Base-by-base conservation (phyloP, 1,284 basidiomycete genomes). In the Vanrija humicola region DNA sequence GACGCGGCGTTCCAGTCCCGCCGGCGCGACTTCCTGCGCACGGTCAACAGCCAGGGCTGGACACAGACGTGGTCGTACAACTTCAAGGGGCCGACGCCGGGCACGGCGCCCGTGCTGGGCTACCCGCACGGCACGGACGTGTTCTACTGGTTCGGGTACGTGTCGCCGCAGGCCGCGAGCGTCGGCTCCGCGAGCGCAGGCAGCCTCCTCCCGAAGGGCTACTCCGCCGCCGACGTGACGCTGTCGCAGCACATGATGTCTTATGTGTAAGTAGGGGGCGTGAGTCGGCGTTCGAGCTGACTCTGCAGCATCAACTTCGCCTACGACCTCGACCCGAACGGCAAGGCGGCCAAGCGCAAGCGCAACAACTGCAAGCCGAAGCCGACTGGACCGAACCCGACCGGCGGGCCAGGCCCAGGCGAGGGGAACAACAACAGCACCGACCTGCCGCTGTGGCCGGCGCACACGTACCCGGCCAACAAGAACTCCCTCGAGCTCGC, bases 241-340 rank as follows among this genome's bases (percentile, higher is more conserved):
- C 50, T 75, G 5, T 63, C 68, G 6, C 39, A 59, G 25, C 50
- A 56, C 14, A 65, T 73, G 56, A 61, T 68, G 50, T 56, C 68
- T 34, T 75, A 76, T 63, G 73, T 68, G 73, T 73, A 47, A 53
- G 69, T 59, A 7, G 6, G 21, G 1, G 21, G 5, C 8, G 23
- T 19, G 10, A 21, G 14, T 3, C 18, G 6, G n/a, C 2, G 6
- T 15, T 1, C 9, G 34, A 12, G 9, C 19, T 25, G 19, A 21
- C 8, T 18, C 9, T 10, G 21, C 54, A 71, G 70, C 64, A 50
- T 73, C 59, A 75, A 74, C 63, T 76, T 76, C 61, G 71, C 66
- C 28, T 67, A 70, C 59, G 64, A 64, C 64, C 58, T 64, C 48
- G 61, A 73, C 53, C 72, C 72, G 18, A 71, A 72, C 61, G 62